These are phyloP conservation scores for Elsinoe ampelina DNA, from an alignment of 2,329 filamentous ascomycete species.

Conservation along the genomic window DNA sequence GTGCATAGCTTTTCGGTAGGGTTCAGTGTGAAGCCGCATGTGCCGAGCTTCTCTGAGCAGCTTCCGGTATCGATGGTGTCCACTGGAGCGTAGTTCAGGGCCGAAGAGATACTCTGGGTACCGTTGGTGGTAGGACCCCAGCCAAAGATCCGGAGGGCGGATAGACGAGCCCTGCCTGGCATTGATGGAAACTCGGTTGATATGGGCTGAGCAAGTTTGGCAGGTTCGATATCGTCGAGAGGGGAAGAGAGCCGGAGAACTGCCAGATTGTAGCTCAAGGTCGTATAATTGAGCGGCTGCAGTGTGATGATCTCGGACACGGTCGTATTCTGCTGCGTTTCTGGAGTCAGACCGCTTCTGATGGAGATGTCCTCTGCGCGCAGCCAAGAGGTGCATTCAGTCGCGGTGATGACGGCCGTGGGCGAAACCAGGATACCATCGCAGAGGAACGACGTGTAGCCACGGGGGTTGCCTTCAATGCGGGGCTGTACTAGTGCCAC, in stretches of 20 bases:
- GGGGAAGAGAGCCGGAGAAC: constrained; percentile 5
- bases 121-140: constrained; percentile 14
- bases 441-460: constrained; percentile 16
- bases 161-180: neutral
- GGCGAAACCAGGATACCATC: constrained; percentile 13
- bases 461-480: constrained; percentile 3
- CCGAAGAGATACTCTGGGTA: constrained; percentile 2
- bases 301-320: constrained; percentile 10
- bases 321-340: constrained; percentile 2
- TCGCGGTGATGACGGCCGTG: constrained; percentile 13
- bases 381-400: constrained; percentile 9
- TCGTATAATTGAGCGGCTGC: constrained; percentile 11
- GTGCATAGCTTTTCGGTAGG: constrained; percentile 12
- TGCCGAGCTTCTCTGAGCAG: constrained; percentile 7
- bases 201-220: neutral
- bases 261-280: constrained; percentile 10
- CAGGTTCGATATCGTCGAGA: constrained; percentile 1
- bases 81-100: neutral
- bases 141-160: neutral
- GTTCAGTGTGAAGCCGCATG: constrained; percentile 5
- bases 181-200: neutral
- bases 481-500: constrained; percentile 12
- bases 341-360: constrained; percentile 7
- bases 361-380: constrained; percentile 7
- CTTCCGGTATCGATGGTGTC: neutral